Conservation (phyloP, 306 rosid genomes). For the Citrullus mucosospermus region DNA sequence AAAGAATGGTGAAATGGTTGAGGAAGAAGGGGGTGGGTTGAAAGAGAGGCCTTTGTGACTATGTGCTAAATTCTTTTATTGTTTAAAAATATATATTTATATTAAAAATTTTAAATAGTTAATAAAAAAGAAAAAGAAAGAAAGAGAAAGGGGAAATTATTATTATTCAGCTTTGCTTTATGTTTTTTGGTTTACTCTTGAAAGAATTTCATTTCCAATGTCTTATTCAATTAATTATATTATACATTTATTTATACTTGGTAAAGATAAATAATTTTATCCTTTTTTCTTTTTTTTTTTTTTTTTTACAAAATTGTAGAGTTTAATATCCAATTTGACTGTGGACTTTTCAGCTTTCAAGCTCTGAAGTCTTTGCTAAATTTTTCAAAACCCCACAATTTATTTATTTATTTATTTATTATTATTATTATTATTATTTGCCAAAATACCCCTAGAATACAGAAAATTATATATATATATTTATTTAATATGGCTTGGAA, state of each 20-base stretch:
- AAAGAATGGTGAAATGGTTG: constrained; percentile 53
- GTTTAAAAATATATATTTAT: neutral
- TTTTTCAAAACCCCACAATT: neutral
- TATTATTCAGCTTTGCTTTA: constrained; percentile 4
- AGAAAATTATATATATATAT: too few relatives aligned
- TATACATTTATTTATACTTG: neutral
- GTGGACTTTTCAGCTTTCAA: constrained; percentile 4
- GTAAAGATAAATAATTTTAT: neutral
- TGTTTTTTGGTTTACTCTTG: neutral
- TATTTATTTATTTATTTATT: too few relatives aligned
- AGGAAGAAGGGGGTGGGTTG: constrained; percentile 30
- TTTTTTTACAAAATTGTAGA: neutral
- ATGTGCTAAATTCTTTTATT: constrained; percentile 20
- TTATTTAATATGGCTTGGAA: neutral
- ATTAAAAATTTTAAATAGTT: constrained; percentile 11
- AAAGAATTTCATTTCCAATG: neutral
- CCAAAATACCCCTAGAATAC: neutral
- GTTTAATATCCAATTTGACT: neutral
- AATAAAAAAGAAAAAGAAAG: constrained; percentile 20
- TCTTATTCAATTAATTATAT: neutral
- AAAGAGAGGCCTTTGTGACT: constrained; percentile 38
- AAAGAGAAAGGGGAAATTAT: neutral
- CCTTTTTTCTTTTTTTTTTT: neutral
- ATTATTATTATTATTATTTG: neutral
- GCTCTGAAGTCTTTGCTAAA: neutral